These are phyloP conservation scores for Corylus avellana DNA, from an alignment of 306 rosid genomes.

Conservation along the genomic window DNA sequence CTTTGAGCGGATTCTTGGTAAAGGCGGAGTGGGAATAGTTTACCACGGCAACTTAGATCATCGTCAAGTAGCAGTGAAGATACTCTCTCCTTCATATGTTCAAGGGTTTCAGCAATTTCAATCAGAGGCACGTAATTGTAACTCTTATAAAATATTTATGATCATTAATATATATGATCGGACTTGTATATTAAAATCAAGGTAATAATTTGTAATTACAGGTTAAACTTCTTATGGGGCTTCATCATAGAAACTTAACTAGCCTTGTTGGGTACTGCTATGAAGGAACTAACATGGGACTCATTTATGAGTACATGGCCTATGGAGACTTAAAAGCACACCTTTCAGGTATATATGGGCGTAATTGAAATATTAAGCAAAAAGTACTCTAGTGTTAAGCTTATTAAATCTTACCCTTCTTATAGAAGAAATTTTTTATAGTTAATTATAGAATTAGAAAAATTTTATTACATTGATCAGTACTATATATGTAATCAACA, in stretches of 20 bases:
- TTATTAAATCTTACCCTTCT: neutral
- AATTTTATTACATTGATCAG: neutral
- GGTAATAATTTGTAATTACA: neutral
- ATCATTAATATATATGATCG: no score
- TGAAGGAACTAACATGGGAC: conserved; percentile 30
- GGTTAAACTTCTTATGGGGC: conserved; percentile 35
- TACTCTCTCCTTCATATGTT: conserved; percentile 37
- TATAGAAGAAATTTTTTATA: no score
- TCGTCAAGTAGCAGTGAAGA: conserved; percentile 57
- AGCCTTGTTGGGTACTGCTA: conserved; percentile 41
- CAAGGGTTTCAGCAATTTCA: conserved; percentile 17
- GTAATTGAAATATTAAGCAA: neutral
- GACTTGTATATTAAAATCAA: neutral
- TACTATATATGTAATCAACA: neutral
- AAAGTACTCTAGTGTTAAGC: neutral
- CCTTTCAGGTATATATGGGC: conserved; percentile 28
- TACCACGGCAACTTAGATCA: conserved; percentile 45
- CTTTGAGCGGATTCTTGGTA: conserved; percentile 28
- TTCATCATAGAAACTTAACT: conserved; percentile 41
- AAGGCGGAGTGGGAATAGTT: conserved; percentile 56
- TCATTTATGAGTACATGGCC: conserved; percentile 43
- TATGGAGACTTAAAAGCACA: conserved; percentile 42
- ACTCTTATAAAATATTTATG: neutral
- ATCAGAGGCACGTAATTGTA: conserved; percentile 49
- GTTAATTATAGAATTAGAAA: no score